Evolutionary conservation across 148 eudicot genomes (phyloP), one percentile per base, ranked within the genome.

Genomic region (Cornus controversa): DNA sequence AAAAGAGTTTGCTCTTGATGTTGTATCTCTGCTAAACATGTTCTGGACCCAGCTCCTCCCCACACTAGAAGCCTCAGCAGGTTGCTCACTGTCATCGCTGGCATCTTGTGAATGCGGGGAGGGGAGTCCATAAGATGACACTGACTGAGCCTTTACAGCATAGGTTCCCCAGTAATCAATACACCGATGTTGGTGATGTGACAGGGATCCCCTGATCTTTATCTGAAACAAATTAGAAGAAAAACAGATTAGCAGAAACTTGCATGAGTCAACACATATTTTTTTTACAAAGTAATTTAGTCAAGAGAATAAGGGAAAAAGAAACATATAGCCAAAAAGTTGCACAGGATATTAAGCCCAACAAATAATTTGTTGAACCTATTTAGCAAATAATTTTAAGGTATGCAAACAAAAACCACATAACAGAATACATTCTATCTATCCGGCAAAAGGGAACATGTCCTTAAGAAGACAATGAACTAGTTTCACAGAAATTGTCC

Each of bases 11-110:
- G 84, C 86, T 84, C 87, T 88, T 24, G 70, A 66, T 47, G 87
- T 72, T 69, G 90, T 70, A 26, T 91, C 97, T 77, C 94, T 84
- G 77, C 95, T 93, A 84, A 94, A 92, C 98, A 94, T 94, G 89
- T 92, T 92, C 85, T 96, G 98, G 71, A 94, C 95, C 98, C 95
- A 94, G 86, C 91, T 94, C 84, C 91, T 88, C 75, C 94, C 97
- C 7, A 80, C 84, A 80, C 89, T 91, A 88, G 94, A 86, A 81
- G 93, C 95, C 80, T 87, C 94, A 53, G 92, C 81, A 66, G 97
- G 92, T 87, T 87, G 94, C 80, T 91, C 90, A 64, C 74, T 78
- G 74, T 84, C 93, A 77, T 66, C 80, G 9, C 67, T 83, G 69
- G 83, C 85, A 86, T 94, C 97, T 85, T 88, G 93, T 45, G 91